Evolutionary conservation across 768 basidiomycete species (phyloP).

Genomic region (Amanita pallidorosea): DNA sequence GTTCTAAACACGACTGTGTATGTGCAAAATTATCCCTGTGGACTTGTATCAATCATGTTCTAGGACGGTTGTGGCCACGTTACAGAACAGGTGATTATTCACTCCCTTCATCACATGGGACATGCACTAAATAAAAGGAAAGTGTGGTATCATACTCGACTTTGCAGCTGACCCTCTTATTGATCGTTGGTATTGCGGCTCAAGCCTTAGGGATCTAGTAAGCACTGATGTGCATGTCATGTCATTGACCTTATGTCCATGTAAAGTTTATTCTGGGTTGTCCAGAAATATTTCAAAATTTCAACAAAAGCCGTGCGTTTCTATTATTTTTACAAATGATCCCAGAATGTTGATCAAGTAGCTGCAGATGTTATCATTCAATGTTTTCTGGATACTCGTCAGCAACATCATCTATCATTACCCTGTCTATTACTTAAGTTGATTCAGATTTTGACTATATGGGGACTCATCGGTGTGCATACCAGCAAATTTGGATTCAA

Average conservation of each 20-base stretch:
- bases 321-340: not conserved
- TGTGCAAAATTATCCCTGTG: conserved; percentile 9
- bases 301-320: conserved; percentile 47
- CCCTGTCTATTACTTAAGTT: not conserved
- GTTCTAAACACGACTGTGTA: conserved; percentile 70
- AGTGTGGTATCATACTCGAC: conserved; percentile 68
- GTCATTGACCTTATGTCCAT: not conserved
- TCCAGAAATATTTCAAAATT: conserved; percentile 54
- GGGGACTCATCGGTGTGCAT: conserved; percentile 73
- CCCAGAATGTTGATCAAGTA: not conserved
- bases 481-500: conserved; percentile 72
- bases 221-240: conserved; percentile 10
- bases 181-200: conserved; percentile 55
- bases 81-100: conserved; percentile 51
- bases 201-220: conserved; percentile 65
- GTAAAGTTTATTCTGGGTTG: conserved; percentile 51
- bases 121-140: not conserved
- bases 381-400: conserved; percentile 63
- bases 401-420: conserved; percentile 8
- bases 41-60: not conserved
- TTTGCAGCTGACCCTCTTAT: conserved; percentile 52
- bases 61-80: conserved; percentile 60
- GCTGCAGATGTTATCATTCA: conserved; percentile 57
- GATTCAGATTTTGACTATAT: conserved; percentile 47
- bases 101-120: not conserved